Evolutionary conservation across 2,329 filamentous ascomycete genomes (phyloP).

Genomic region (Thielaviopsis ethacetica): DNA sequence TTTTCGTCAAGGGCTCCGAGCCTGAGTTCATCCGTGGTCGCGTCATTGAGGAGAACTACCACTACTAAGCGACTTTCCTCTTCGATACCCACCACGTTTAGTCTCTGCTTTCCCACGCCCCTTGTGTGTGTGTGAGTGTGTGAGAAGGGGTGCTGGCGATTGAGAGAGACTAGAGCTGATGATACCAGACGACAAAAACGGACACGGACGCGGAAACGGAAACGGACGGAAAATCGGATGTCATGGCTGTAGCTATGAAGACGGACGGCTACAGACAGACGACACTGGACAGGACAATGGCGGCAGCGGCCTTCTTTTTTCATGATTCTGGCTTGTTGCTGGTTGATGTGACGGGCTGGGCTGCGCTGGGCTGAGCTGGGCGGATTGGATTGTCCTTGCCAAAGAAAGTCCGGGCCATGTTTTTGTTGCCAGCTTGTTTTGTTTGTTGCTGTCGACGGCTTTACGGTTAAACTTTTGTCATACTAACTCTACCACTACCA

Average conservation of each 20-base stretch:
- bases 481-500: background rate
- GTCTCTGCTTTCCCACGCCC: background rate
- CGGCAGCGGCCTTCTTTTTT: background rate
- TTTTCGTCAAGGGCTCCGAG: constrained; percentile 80
- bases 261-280: background rate
- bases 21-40: constrained; percentile 76
- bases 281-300: background rate
- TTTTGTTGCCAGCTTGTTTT: background rate
- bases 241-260: background rate
- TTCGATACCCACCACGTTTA: constrained; percentile 14
- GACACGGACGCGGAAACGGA: background rate
- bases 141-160: no score
- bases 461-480: background rate
- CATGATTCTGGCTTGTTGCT: background rate
- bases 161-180: background rate
- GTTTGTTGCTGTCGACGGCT: background rate
- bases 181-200: background rate
- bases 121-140: no score
- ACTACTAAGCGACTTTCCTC: constrained; percentile 30
- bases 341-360: background rate
- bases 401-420: background rate
- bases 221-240: background rate
- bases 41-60: constrained; percentile 84
- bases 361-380: no score
- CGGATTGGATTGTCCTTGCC: background rate